These are phyloP conservation scores for Botrytis tulipae DNA, from an alignment of 2,329 filamentous ascomycete genomes.

Conservation along the genomic window DNA sequence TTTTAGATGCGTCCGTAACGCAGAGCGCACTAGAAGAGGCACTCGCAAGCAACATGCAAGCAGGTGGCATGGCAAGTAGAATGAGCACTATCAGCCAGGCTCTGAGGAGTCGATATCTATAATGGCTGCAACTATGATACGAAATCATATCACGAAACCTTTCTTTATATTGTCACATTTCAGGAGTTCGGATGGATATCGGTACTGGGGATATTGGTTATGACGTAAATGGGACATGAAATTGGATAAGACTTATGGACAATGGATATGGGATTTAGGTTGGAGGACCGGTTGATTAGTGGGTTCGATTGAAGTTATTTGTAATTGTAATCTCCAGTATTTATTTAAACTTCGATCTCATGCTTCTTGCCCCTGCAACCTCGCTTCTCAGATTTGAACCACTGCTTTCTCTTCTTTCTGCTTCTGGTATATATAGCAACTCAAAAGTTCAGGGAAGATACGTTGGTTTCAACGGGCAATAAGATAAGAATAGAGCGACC, in stretches of 20 bases:
- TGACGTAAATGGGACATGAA: not conserved
- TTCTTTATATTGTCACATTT: not conserved
- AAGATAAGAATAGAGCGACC: not conserved
- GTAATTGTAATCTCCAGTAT: not conserved
- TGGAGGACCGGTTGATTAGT: too few relatives aligned
- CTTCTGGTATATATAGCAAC: not conserved
- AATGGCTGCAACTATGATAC: slow-evolving; percentile 11
- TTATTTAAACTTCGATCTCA: not conserved
- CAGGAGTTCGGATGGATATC: not conserved
- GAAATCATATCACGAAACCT: not conserved
- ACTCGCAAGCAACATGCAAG: slow-evolving; percentile 68
- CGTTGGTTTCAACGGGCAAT: not conserved
- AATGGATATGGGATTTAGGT: not conserved
- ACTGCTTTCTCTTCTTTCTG: not conserved
- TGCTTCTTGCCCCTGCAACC: not conserved
- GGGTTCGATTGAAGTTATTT: not conserved
- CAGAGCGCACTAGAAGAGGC: slow-evolving; percentile 79
- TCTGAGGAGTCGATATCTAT: slow-evolving; percentile 58
- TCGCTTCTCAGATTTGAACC: not conserved
- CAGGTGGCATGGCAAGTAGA: slow-evolving; percentile 56
- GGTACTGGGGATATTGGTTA: not conserved
- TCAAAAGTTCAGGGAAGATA: not conserved
- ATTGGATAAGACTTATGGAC: not conserved
- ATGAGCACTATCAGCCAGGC: slow-evolving; percentile 69
- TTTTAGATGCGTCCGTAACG: slow-evolving; percentile 68